Conservation (phyloP, 169 alveolate genomes). For the Theileria equi region DNA sequence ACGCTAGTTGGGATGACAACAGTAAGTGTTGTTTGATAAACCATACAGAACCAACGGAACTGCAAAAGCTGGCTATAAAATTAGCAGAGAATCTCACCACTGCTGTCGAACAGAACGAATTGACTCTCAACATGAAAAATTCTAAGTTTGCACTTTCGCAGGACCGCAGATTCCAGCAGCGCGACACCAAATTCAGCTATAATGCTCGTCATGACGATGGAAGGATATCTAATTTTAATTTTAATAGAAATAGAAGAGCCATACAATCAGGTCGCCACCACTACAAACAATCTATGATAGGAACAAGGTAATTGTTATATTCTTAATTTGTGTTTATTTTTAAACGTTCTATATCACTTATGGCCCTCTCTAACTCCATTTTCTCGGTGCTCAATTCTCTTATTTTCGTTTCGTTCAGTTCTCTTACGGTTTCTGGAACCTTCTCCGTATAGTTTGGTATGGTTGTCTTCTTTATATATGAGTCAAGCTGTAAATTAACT, state of each 20-base stretch:
- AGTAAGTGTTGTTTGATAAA: constrained; percentile 83
- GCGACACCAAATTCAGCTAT: constrained; percentile 53
- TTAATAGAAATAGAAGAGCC: constrained; percentile 44
- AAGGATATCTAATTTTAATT: constrained; percentile 32
- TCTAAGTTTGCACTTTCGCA: constrained; percentile 77
- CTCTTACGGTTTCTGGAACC: constrained; percentile 80
- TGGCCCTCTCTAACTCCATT: constrained; percentile 53
- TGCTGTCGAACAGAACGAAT: constrained; percentile 84
- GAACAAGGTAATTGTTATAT: neutral
- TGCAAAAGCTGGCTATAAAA: constrained; percentile 79
- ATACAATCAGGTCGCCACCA: constrained; percentile 12
- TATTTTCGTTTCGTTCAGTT: constrained; percentile 73
- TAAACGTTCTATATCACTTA: constrained; percentile 49
- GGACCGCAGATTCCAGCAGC: constrained; percentile 61
- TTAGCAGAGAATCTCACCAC: constrained; percentile 80
- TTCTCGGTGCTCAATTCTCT: constrained; percentile 61
- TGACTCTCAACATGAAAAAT: constrained; percentile 82
- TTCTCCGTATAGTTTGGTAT: constrained; percentile 78
- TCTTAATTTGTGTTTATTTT: neutral
- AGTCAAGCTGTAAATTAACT: constrained; percentile 56
- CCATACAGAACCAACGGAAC: constrained; percentile 85
- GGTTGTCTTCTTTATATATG: constrained; percentile 68
- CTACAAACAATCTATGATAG: neutral
- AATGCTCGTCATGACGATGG: constrained; percentile 59
- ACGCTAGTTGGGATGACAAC: constrained; percentile 88